Percentiles rank a stretch among this genome's conserved stretches.
Evolutionary conservation across 306 rosid species (phyloP).

Genomic region (Ormosia emarginata): DNA sequence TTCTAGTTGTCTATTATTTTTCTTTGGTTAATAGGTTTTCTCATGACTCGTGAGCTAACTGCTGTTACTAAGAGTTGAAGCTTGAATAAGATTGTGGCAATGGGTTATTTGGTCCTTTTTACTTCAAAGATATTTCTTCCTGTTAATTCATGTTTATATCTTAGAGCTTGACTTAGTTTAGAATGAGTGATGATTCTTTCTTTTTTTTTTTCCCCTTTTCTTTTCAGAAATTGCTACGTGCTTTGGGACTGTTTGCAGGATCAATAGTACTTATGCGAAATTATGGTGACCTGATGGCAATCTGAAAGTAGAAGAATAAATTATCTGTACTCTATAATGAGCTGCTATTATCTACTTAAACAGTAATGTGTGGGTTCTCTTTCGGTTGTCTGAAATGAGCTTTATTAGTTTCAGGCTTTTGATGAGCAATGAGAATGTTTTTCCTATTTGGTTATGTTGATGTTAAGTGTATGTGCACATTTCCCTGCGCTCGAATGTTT

Average conservation of each 20-base stretch:
- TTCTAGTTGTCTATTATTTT: no score
- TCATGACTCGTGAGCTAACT: background rate
- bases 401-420: background rate
- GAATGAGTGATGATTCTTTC: background rate
- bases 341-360: slow-evolving; percentile 16
- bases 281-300: slow-evolving; percentile 88
- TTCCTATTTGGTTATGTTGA: background rate
- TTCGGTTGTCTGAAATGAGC: background rate
- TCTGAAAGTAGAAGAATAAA: slow-evolving; percentile 38
- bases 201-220: background rate
- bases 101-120: background rate
- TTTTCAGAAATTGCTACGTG: slow-evolving; percentile 81
- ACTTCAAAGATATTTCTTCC: background rate
- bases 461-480: background rate
- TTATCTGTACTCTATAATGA: slow-evolving; percentile 6
- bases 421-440: background rate
- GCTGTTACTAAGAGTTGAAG: background rate
- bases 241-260: slow-evolving; percentile 72
- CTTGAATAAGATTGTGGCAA: slow-evolving; percentile 7
- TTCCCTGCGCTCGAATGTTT: background rate
- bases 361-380: background rate
- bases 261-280: slow-evolving; percentile 67
- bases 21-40: background rate
- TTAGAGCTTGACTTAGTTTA: background rate
- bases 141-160: background rate